phyloP scores from a whole-genome alignment of 148 eudicot species.

The Nyssa sinensis region DNA sequence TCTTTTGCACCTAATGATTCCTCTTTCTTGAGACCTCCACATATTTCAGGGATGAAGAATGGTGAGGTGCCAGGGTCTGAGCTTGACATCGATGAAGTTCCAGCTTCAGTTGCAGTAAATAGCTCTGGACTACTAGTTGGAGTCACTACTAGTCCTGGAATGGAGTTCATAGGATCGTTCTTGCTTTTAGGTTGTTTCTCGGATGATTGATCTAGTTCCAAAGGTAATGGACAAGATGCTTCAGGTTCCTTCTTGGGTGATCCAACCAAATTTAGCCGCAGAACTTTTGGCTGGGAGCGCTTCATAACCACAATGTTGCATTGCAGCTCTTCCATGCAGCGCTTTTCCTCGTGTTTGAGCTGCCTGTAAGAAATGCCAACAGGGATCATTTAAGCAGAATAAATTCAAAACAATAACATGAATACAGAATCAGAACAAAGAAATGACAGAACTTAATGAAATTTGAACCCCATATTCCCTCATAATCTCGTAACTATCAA shows the following conservation, averaged over 20 bases:
- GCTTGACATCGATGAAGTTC: conserved; percentile 89
- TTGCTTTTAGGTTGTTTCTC: conserved; percentile 23
- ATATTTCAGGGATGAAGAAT: conserved; percentile 45
- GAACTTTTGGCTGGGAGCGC: conserved; percentile 76
- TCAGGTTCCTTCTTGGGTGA: conserved; percentile 61
- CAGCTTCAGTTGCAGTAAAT: conserved; percentile 83
- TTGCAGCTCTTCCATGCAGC: conserved; percentile 87
- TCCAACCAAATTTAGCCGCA: conserved; percentile 69
- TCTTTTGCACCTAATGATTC: conserved; percentile 36
- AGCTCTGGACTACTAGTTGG: conserved; percentile 90
- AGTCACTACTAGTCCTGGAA: conserved; percentile 71
- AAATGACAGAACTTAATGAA: neutral
- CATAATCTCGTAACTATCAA: neutral
- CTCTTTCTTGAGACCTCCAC: conserved; percentile 44
- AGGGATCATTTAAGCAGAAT: neutral
- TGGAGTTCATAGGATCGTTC: conserved; percentile 26
- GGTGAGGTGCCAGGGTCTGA: conserved; percentile 84
- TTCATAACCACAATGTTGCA: conserved; percentile 92
- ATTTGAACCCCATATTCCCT: neutral
- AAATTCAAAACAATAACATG: conserved; percentile 4
- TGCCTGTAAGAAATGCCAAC: conserved; percentile 38
- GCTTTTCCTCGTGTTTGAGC: conserved; percentile 81
- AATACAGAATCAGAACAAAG: neutral
- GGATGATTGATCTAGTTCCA: conserved; percentile 33
- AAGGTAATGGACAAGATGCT: conserved; percentile 27